Evolutionary conservation across 2,329 filamentous ascomycete species (phyloP).

Genomic region (Cercospora sp.): DNA sequence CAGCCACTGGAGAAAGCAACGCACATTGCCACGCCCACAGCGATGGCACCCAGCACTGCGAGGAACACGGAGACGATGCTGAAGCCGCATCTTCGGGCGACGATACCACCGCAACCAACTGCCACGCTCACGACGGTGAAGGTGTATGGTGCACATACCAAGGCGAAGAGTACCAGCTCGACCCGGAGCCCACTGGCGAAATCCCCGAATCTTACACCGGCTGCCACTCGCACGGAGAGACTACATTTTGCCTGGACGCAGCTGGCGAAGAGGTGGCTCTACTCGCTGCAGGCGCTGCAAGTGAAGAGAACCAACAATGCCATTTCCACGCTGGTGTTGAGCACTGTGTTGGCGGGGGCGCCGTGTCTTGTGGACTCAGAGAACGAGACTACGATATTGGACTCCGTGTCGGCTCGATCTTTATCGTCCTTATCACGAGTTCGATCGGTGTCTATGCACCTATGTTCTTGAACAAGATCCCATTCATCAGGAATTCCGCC

Average conservation of each 20-base stretch:
- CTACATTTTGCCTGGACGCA: constrained; percentile 49
- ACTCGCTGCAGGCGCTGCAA: constrained; percentile 30
- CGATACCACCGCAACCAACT: constrained; percentile 26
- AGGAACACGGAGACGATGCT: constrained; percentile 3
- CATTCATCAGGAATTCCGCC: constrained; percentile 48
- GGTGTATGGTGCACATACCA: constrained; percentile 42
- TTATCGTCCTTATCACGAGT: constrained; percentile 69
- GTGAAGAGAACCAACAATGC: constrained; percentile 48
- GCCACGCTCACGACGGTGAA: constrained; percentile 26
- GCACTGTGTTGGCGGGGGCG: constrained; percentile 58
- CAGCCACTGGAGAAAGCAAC: background rate
- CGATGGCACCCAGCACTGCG: constrained; percentile 12
- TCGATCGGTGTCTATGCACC: constrained; percentile 68
- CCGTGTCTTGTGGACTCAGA: constrained; percentile 49
- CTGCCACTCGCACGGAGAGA: constrained; percentile 62
- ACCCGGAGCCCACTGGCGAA: constrained; percentile 56
- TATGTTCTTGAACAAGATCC: constrained; percentile 61
- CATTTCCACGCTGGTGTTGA: constrained; percentile 76
- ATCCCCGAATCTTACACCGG: constrained; percentile 52
- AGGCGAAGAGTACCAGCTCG: constrained; percentile 50
- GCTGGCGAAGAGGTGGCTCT: constrained; percentile 8
- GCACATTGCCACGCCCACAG: constrained; percentile 4
- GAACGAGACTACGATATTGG: constrained; percentile 65
- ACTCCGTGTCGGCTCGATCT: constrained; percentile 69
- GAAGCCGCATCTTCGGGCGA: constrained; percentile 7